phyloP scores from a whole-genome alignment of 148 eudicot genomes.

The Chenopodium suecicum region DNA sequence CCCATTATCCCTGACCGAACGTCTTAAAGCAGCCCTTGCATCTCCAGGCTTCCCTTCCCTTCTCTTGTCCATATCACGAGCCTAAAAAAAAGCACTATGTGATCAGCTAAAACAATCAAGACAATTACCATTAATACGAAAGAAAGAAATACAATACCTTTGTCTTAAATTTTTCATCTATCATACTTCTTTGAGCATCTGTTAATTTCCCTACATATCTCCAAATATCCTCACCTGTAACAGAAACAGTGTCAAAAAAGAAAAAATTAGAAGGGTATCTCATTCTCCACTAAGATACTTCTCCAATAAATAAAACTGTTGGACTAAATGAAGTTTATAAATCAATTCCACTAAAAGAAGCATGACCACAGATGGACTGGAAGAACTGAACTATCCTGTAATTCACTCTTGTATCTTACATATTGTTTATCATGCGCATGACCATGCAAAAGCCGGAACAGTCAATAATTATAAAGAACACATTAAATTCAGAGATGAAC shows the following conservation, averaged over 20 bases:
- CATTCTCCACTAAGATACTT: neutral
- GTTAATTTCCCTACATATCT: slow-evolving; percentile 86
- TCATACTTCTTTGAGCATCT: slow-evolving; percentile 95
- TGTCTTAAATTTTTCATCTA: slow-evolving; percentile 95
- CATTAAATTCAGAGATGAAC: neutral
- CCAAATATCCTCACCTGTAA: slow-evolving; percentile 92
- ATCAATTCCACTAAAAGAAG: neutral
- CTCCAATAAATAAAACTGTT: neutral
- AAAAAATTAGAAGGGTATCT: neutral
- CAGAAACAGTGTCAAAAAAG: neutral
- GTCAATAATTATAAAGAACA: neutral
- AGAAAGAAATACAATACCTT: slow-evolving; percentile 46
- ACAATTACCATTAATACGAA: neutral
- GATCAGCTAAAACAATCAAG: slow-evolving; percentile 9
- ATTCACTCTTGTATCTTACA: neutral
- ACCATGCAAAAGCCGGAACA: neutral
- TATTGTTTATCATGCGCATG: neutral
- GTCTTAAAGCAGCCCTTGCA: slow-evolving; percentile 77
- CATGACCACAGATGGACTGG: neutral
- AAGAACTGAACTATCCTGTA: neutral
- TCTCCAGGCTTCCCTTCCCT: slow-evolving; percentile 97
- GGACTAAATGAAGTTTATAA: neutral
- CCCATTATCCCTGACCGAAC: slow-evolving; percentile 97
- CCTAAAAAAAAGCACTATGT: slow-evolving; percentile 39
- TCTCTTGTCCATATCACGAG: slow-evolving; percentile 95